Conservation (phyloP, 208 protist species). For the Leptomonas pyrrhocoris region DNA sequence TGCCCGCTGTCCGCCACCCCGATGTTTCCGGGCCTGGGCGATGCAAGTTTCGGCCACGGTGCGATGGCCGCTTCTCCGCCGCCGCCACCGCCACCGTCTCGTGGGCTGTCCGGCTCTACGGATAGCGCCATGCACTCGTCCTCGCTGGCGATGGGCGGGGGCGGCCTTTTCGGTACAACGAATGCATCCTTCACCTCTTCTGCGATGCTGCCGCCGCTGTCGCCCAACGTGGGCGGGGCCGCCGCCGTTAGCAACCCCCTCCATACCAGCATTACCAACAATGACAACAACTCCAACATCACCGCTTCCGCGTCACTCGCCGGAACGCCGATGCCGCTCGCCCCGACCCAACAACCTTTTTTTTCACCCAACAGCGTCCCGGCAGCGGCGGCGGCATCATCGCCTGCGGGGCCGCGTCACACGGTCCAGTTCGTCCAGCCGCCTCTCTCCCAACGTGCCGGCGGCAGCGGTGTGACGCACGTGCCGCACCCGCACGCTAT, state of each 20-base stretch:
- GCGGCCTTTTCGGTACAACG: not conserved
- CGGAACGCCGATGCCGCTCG: conserved; percentile 9
- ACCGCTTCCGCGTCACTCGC: not conserved
- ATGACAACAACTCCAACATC: not conserved
- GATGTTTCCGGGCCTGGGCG: not conserved
- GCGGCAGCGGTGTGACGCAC: not conserved
- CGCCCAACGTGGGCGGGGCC: too few species aligned
- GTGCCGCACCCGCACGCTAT: not conserved
- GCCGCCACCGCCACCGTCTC: not conserved
- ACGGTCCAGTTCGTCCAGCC: not conserved
- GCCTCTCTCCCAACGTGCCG: not conserved
- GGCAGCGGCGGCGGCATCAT: not conserved
- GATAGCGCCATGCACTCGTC: not conserved
- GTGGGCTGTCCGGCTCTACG: not conserved
- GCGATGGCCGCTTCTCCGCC: not conserved
- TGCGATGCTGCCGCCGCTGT: not conserved
- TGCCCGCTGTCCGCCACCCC: not conserved
- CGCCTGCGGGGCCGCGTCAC: not conserved
- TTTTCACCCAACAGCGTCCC: not conserved
- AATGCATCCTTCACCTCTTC: conserved; percentile 19
- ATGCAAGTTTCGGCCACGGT: conserved; percentile 13
- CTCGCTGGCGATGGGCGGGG: too few species aligned
- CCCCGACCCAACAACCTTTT: conserved; percentile 1
- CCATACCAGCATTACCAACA: too few species aligned
- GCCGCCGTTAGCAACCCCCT: too few species aligned